Evolutionary conservation across 345 rosid genomes (phyloP).

Genomic region (Kernera saxatilis): DNA sequence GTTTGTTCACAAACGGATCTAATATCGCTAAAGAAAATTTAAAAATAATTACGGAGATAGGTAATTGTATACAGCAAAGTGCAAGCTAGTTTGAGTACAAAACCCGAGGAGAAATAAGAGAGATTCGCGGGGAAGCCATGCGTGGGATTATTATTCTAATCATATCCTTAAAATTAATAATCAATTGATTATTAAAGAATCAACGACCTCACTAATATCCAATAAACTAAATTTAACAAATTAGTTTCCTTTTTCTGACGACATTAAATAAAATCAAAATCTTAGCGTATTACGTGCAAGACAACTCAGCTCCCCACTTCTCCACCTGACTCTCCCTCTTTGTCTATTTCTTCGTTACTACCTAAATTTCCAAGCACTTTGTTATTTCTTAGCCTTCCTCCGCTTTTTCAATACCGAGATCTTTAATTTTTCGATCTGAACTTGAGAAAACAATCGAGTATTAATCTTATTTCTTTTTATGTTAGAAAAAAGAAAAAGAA

Average conservation of each 20-base stretch:
- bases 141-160: constrained; percentile 59
- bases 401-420: too few species aligned
- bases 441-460: too few species aligned
- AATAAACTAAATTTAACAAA: not conserved
- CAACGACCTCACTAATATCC: not conserved
- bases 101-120: constrained; percentile 47
- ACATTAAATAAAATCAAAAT: constrained; percentile 7
- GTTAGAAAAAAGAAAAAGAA: too few species aligned
- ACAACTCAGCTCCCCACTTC: constrained; percentile 48
- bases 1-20: not conserved
- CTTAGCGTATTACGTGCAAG: constrained; percentile 38
- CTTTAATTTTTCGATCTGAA: too few species aligned
- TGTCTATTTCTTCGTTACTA: constrained; percentile 5
- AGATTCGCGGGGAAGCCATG: constrained; percentile 81
- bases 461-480: too few species aligned
- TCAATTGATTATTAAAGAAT: constrained; percentile 9
- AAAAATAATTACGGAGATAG: constrained; percentile 1
- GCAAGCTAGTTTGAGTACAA: constrained; percentile 28
- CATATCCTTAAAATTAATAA: constrained; percentile 14
- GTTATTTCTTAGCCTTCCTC: too few species aligned
- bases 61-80: constrained; percentile 24
- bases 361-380: not conserved
- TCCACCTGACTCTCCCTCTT: constrained; percentile 9
- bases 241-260: constrained; percentile 23
- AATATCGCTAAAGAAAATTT: not conserved